Evolutionary conservation across 306 rosid genomes (phyloP).

Genomic region (Arachis hypogaea): DNA sequence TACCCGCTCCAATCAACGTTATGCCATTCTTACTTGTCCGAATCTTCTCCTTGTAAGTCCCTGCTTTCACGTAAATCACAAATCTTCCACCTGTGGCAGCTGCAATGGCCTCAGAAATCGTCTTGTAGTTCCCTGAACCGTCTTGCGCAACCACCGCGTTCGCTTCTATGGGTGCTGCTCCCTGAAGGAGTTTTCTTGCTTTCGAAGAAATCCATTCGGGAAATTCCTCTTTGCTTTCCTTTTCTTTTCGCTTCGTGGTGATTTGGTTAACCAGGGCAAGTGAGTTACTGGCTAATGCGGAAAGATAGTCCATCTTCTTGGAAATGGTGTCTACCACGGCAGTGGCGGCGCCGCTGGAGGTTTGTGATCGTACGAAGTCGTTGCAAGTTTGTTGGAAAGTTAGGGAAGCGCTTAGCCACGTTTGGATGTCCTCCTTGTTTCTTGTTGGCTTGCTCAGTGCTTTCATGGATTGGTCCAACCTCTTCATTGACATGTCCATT

Average conservation of each 20-base stretch:
- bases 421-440: constrained; percentile 53
- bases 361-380: constrained; percentile 37
- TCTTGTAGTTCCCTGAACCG: constrained; percentile 53
- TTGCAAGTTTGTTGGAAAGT: constrained; percentile 59
- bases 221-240: constrained; percentile 11
- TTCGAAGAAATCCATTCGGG: constrained; percentile 46
- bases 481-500: constrained; percentile 48
- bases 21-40: constrained; percentile 48
- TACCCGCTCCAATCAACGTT: constrained; percentile 63
- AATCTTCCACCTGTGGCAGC: constrained; percentile 55
- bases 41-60: constrained; percentile 60
- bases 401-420: constrained; percentile 63
- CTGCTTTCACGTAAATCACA: constrained; percentile 59
- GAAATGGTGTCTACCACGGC: constrained; percentile 26
- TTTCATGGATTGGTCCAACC: constrained; percentile 44
- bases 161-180: constrained; percentile 35
- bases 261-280: constrained; percentile 51
- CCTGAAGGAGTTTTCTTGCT: constrained; percentile 47
- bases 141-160: constrained; percentile 55
- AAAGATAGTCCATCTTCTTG: constrained; percentile 46
- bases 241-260: background rate
- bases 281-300: constrained; percentile 52
- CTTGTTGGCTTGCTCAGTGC: constrained; percentile 41
- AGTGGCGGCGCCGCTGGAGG: background rate
- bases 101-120: constrained; percentile 52